These are phyloP conservation scores for Aspergillus quadrilineatus DNA, from an alignment of 2,329 filamentous ascomycete species.

Conservation along the genomic window DNA sequence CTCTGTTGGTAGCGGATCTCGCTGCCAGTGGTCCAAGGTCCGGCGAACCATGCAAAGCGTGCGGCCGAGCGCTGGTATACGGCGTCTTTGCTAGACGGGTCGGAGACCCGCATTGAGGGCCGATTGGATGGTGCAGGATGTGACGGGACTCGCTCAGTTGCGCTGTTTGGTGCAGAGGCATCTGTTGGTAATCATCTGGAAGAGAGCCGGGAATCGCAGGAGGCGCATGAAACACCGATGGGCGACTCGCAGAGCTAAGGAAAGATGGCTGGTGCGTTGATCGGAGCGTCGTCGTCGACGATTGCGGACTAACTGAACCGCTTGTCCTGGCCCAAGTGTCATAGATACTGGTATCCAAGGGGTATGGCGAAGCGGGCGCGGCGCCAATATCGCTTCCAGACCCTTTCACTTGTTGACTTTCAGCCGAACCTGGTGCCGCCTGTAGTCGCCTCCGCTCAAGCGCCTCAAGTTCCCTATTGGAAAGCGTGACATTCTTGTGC, in stretches of 20 bases:
- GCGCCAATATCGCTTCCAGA: conserved; percentile 15
- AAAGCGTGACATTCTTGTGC: conserved; percentile 75
- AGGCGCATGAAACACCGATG: conserved; percentile 39
- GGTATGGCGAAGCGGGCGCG: conserved; percentile 32
- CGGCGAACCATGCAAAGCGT: conserved; percentile 15
- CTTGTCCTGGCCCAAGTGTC: conserved; percentile 51
- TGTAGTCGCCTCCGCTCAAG: conserved; percentile 68
- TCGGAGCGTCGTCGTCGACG: conserved; percentile 36
- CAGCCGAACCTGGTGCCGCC: conserved; percentile 24
- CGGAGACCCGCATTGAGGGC: conserved; percentile 32
- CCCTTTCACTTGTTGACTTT: conserved; percentile 22
- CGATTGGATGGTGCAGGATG: conserved; percentile 31
- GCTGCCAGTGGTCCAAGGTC: conserved; percentile 21
- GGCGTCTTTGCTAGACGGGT: conserved; percentile 20
- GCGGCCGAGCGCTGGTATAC: conserved; percentile 24
- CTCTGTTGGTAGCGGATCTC: conserved; percentile 20
- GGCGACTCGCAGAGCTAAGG: conserved; percentile 35
- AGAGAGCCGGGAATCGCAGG: conserved; percentile 40
- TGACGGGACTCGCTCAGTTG: conserved; percentile 33
- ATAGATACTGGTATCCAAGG: conserved; percentile 36
- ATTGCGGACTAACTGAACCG: conserved; percentile 17
- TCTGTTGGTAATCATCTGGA: conserved; percentile 51
- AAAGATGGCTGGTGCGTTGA: conserved; percentile 34
- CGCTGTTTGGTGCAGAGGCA: conserved; percentile 36
- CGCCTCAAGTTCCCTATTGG: conserved; percentile 74